Evolutionary conservation across 2,329 filamentous ascomycete genomes (phyloP).

Genomic region (Diatrype stigma): DNA sequence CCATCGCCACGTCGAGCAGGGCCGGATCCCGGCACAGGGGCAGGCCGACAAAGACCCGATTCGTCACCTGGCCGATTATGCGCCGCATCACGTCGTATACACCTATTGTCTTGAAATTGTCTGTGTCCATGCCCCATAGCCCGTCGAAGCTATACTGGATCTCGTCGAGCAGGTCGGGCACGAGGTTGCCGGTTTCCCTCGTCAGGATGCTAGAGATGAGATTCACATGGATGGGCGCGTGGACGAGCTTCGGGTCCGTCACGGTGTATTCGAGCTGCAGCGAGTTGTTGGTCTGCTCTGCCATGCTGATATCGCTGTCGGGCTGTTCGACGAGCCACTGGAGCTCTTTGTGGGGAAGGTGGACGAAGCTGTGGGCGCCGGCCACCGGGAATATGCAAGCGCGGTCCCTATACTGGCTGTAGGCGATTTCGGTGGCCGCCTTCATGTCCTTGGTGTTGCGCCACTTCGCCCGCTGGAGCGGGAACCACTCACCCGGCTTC

Average conservation of each 20-base stretch:
- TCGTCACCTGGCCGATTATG: constrained; percentile 25
- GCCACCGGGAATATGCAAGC: constrained; percentile 23
- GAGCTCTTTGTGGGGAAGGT: constrained; percentile 24
- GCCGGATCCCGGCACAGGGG: constrained; percentile 23
- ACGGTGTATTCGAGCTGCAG: constrained; percentile 24
- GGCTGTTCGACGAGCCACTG: constrained; percentile 29
- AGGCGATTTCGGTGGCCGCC: constrained; percentile 17
- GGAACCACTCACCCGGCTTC: constrained; percentile 30
- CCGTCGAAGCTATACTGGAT: constrained; percentile 17
- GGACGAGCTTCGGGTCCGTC: constrained; percentile 17
- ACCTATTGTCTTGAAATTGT: constrained; percentile 8
- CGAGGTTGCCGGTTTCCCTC: constrained; percentile 26
- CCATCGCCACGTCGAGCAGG: constrained; percentile 20
- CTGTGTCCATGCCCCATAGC: constrained; percentile 19
- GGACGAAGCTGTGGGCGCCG: constrained; percentile 15
- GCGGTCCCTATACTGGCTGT: constrained; percentile 19
- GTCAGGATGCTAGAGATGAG: constrained; percentile 25
- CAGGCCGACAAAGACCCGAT: constrained; percentile 28
- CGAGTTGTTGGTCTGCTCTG: constrained; percentile 13
- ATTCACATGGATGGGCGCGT: constrained; percentile 20
- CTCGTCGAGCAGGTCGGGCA: constrained; percentile 27
- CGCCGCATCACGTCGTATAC: constrained; percentile 22
- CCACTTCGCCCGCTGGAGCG: constrained; percentile 24
- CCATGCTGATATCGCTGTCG: constrained; percentile 21
- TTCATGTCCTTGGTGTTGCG: constrained; percentile 28